These are phyloP conservation scores for Tephrocybe sp. DNA, from an alignment of 768 basidiomycete species.

Conservation along the genomic window DNA sequence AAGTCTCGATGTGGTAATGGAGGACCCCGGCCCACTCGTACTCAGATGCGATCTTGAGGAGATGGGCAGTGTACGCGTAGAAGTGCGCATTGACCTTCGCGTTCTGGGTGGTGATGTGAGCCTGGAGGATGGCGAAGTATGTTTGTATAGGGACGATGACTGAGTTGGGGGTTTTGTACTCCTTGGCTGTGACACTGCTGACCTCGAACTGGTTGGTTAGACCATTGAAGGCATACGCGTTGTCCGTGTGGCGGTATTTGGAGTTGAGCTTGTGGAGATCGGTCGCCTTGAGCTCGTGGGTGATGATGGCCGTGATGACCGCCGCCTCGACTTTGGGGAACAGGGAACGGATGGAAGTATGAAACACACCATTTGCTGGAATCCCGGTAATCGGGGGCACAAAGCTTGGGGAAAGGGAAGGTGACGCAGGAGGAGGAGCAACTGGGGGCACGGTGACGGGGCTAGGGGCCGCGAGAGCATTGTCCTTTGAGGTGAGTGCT, in stretches of 20 bases:
- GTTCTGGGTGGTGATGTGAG: background rate
- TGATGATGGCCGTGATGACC: constrained; percentile 12
- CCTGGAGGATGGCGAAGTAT: background rate
- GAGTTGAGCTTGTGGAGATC: constrained; percentile 20
- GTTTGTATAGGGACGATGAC: background rate
- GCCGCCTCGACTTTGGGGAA: constrained; percentile 22
- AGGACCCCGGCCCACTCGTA: too few relatives aligned
- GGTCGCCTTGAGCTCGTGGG: constrained; percentile 14
- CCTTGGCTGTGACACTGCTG: background rate
- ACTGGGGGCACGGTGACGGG: too few relatives aligned
- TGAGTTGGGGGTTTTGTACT: background rate
- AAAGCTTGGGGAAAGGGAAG: too few relatives aligned
- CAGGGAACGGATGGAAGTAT: constrained; percentile 1
- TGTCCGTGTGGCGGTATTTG: background rate
- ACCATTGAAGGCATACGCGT: background rate
- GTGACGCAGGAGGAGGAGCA: too few relatives aligned
- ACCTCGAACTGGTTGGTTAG: background rate
- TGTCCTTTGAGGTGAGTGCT: too few relatives aligned
- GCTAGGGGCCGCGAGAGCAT: too few relatives aligned
- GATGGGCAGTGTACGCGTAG: background rate
- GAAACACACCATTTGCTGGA: too few relatives aligned
- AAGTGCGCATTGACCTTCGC: background rate
- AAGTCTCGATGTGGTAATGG: constrained; percentile 2
- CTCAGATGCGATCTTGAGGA: too few relatives aligned
- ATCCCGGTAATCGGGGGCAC: too few relatives aligned